Evolutionary conservation across 2,329 filamentous ascomycete genomes (phyloP), one percentile per base, ranked within the genome.

Genomic region (Chrysosporium keratinophilum): DNA sequence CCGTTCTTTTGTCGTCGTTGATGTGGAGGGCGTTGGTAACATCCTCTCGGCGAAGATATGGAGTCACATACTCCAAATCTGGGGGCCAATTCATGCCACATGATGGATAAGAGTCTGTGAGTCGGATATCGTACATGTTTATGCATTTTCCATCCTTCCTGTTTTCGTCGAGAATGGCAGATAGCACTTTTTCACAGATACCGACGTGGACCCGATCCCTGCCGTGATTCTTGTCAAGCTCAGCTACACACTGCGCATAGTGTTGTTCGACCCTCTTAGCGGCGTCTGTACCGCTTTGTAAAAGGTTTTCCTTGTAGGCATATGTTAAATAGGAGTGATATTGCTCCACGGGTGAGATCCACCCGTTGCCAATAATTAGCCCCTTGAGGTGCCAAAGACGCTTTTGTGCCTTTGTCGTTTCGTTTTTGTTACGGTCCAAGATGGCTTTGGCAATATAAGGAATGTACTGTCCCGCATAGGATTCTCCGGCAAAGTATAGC

Each of bases 21-120:
- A 98, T 81, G 67, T 98, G 87, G 35, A 98, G 76, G 0, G 93
- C 93, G 3, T 76, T 64, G 23, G 81, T 75, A 12, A 98, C 93
- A 46, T 95, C 88, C n/a, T 76, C 64, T 54, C 84, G 83, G 55
- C 87, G 85, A 50, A 98, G 79, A 68, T 97, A 98, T 0, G 89
- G 88, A 5, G 82, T 87, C 19, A 98, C 80, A 48, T 79, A 67
- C 45, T 71, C 70, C 64, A 98, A 76, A 71, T 98, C 93, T 59
- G 89, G 86, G 33, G 93, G 93, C 94, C 94, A 98, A 73, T 89
- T 91, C 90, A 95, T 95, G 61, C 93, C 93, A 68, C 93, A 98
- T 58, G 84, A 85, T 3, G 87, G 85, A 68, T 81, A 88, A 5
- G 74, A 74, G 69, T 98, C 93, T 59, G 77, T 83, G 45, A 96